Evolutionary conservation across 2,329 filamentous ascomycete genomes (phyloP).

Genomic region (Cercospora berteroae): DNA sequence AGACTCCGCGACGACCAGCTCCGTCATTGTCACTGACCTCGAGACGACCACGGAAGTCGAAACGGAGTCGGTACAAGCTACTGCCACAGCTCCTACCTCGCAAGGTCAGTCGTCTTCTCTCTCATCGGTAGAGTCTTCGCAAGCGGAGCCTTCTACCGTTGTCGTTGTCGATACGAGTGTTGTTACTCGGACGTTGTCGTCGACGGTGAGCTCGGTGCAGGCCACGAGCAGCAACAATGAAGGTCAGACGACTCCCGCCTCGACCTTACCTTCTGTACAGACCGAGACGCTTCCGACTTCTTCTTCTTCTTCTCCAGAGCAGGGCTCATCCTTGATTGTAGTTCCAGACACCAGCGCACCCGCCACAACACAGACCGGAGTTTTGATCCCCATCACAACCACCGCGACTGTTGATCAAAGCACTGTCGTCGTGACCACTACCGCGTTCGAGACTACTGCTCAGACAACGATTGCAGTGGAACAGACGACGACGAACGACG

Average conservation of each 20-base stretch:
- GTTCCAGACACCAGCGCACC: conserved; percentile 25
- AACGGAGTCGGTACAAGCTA: conserved; percentile 15
- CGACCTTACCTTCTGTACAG: conserved; percentile 6
- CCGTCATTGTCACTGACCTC: conserved; percentile 29
- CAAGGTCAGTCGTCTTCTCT: conserved; percentile 23
- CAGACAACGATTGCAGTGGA: conserved; percentile 34
- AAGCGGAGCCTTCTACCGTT: conserved; percentile 14
- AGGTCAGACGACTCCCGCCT: conserved; percentile 22
- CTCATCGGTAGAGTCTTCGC: conserved; percentile 12
- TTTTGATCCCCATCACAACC: conserved; percentile 43
- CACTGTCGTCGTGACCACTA: conserved; percentile 39
- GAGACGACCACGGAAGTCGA: conserved; percentile 30
- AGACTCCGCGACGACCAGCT: conserved; percentile 28
- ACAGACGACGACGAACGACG: conserved; percentile 35
- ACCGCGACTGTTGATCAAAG: conserved; percentile 43
- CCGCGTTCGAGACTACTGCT: conserved; percentile 38
- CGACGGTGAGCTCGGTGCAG: conserved; percentile 19
- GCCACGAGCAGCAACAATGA: conserved; percentile 17
- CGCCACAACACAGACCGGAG: conserved; percentile 30
- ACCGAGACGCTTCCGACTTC: conserved; percentile 14
- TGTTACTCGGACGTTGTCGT: conserved; percentile 12
- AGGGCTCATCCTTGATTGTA: conserved; percentile 24
- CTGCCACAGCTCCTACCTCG: conserved; percentile 22
- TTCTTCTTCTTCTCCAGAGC: conserved; percentile 20
- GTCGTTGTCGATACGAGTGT: conserved; percentile 17